These are phyloP conservation scores for Peltaster fructicola DNA, from an alignment of 2,329 filamentous ascomycete genomes.

Conservation along the genomic window DNA sequence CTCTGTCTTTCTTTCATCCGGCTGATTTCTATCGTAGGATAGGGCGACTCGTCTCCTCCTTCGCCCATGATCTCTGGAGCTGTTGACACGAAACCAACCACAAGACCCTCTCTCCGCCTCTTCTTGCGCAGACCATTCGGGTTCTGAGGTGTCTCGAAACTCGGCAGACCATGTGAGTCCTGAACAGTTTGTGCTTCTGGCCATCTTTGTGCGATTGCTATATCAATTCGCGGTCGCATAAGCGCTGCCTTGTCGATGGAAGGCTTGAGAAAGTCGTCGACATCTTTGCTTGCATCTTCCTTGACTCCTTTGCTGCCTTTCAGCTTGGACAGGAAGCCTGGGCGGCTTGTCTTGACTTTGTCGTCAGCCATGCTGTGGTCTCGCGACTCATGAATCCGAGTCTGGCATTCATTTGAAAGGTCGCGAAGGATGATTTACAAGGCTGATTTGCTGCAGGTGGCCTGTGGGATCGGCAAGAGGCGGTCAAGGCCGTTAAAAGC, in stretches of 20 bases:
- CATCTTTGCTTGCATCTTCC: conserved; percentile 20
- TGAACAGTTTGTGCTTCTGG: conserved; percentile 29
- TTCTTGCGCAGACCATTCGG: conserved; percentile 15
- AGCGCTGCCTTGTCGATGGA: conserved; percentile 26
- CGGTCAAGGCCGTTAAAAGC: no score
- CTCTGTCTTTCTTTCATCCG: no score
- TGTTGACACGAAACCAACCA: conserved; percentile 55
- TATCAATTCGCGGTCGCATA: conserved; percentile 29
- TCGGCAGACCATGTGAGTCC: conserved; percentile 7
- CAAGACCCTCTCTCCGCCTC: conserved; percentile 46
- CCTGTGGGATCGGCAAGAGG: no score
- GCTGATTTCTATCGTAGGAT: conserved; percentile 32
- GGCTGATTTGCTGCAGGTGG: no score
- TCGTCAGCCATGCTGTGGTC: conserved; percentile 10
- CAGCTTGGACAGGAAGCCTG: conserved; percentile 1
- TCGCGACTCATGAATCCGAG: no score
- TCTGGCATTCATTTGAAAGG: no score
- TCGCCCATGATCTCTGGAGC: conserved; percentile 72
- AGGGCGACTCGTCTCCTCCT: conserved; percentile 71
- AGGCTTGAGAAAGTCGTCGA: conserved; percentile 41
- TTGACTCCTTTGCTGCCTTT: conserved; percentile 2
- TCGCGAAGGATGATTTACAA: no score
- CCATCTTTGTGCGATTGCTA: conserved; percentile 32
- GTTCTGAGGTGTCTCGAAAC: no score
- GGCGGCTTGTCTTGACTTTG: conserved; percentile 7